Evolutionary conservation across 2,329 filamentous ascomycete species (phyloP), one percentile per base, ranked within the genome.

Genomic region (Salinomyces thailandicus): DNA sequence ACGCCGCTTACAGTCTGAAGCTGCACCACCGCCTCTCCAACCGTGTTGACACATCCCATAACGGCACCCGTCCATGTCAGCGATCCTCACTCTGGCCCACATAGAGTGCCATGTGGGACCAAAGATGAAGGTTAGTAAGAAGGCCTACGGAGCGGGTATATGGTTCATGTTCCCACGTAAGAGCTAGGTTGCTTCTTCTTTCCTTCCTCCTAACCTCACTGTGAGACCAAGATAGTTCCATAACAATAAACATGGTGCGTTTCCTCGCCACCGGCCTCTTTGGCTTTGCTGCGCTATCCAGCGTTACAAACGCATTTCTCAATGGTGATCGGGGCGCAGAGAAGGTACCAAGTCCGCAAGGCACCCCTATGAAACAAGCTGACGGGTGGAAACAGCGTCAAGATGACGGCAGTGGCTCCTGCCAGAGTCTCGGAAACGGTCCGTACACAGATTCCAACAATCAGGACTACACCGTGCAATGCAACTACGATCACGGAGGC

Each of bases 371-470:
- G n/a, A n/a, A n/a, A n/a, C n/a, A n/a, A n/a, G n/a, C n/a, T n/a
- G n/a, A n/a, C n/a, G n/a, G n/a, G n/a, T n/a, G n/a, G n/a, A n/a
- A n/a, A n/a, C n/a, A n/a, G n/a, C 18, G 27, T 19, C 15, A 27
- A 12, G 32, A 20, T 12, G 16, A 33, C 7, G 37, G 38, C n/a
- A 46, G 45, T 17, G 36, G 37, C 9, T 41, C 41, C 1, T 48
- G 44, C 31, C 20, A 38, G 11, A 41, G 40, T 28, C 32, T 37
- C 2, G 34, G 38, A n/a, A 27, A 22, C 14, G 18, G 18, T 12
- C 27, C 11, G 12, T 42, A 42, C 39, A 42, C 31, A 3, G 39
- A 42, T 29, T 13, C 20, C 18, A 24, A 14, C 8, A 35, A 35
- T 9, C 27, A 26, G 7, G 14, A 12, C 7, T 43, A 41, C 38